Conservation (phyloP, 495 filamentous ascomycete species). For the Tetracladium marchalianum region DNA sequence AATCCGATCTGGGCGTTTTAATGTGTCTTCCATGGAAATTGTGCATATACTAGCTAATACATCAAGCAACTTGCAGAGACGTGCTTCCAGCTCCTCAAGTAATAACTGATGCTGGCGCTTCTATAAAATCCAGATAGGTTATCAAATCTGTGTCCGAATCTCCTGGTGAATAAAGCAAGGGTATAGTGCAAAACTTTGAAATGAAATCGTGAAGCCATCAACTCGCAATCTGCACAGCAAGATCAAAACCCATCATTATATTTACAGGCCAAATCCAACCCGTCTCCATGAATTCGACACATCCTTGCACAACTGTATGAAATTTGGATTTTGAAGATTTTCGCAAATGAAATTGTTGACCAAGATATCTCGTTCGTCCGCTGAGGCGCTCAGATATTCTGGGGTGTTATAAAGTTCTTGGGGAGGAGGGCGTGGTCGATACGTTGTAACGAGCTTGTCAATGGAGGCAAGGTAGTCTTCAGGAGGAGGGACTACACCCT, state of each 20-base stretch:
- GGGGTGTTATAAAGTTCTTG: conserved; percentile 16
- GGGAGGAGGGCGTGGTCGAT: conserved; percentile 9
- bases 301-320: conserved; percentile 32
- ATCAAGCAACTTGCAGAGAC: too few relatives aligned
- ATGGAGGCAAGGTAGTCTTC: conserved; percentile 10
- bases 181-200: too few relatives aligned
- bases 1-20: too few relatives aligned
- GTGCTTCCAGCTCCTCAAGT: too few relatives aligned
- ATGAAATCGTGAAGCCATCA: neutral
- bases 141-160: too few relatives aligned
- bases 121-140: too few relatives aligned
- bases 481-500: conserved; percentile 2
- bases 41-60: too few relatives aligned
- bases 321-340: conserved; percentile 29
- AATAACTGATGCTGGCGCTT: too few relatives aligned
- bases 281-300: conserved; percentile 29
- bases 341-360: conserved; percentile 33
- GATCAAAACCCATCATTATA: neutral
- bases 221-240: neutral
- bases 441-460: conserved; percentile 14
- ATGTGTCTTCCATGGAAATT: too few relatives aligned
- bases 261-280: conserved; percentile 26
- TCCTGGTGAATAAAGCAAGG: too few relatives aligned
- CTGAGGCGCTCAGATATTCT: conserved; percentile 23
- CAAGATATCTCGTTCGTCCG: conserved; percentile 23